phyloP scores from a whole-genome alignment of 768 basidiomycete species.

The Rhizopogon vinicolor region DNA sequence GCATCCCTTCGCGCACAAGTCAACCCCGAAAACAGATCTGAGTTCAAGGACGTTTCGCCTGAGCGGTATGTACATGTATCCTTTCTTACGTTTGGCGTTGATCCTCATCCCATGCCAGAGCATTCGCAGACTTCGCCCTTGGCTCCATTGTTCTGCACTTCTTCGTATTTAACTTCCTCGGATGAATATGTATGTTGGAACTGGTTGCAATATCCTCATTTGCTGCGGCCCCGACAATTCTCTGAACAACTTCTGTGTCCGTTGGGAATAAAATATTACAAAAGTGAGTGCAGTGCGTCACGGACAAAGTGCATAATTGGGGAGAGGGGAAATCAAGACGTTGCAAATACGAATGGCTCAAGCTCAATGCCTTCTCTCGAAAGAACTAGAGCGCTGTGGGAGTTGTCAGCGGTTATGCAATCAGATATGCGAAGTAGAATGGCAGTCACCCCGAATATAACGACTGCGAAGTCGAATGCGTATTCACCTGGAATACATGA shows the following conservation, averaged over 20 bases:
- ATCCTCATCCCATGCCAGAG: conserved; percentile 43
- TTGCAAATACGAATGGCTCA: neutral
- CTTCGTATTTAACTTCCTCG: conserved; percentile 98
- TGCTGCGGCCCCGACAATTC: neutral
- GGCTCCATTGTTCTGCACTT: conserved; percentile 97
- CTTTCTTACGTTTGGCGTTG: neutral
- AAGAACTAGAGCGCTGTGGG: conserved; percentile 63
- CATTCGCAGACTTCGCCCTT: conserved; percentile 93
- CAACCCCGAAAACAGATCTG: conserved; percentile 74
- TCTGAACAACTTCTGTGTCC: neutral
- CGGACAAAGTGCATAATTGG: neutral
- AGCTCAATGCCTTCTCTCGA: conserved; percentile 45
- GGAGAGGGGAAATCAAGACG: neutral
- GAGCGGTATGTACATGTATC: conserved; percentile 62
- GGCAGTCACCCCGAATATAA: conserved; percentile 64
- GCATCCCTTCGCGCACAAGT: conserved; percentile 91
- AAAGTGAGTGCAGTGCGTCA: neutral
- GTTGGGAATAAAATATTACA: neutral
- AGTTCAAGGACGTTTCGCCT: conserved; percentile 90
- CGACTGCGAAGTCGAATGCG: conserved; percentile 80
- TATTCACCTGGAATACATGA: conserved; percentile 62
- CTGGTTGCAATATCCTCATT: neutral
- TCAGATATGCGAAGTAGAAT: neutral
- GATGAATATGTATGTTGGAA: conserved; percentile 38
- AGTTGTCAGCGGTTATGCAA: conserved; percentile 3